phyloP scores from a whole-genome alignment of 73 alveolate genomes.

The Paramecium sexaurelia region DNA sequence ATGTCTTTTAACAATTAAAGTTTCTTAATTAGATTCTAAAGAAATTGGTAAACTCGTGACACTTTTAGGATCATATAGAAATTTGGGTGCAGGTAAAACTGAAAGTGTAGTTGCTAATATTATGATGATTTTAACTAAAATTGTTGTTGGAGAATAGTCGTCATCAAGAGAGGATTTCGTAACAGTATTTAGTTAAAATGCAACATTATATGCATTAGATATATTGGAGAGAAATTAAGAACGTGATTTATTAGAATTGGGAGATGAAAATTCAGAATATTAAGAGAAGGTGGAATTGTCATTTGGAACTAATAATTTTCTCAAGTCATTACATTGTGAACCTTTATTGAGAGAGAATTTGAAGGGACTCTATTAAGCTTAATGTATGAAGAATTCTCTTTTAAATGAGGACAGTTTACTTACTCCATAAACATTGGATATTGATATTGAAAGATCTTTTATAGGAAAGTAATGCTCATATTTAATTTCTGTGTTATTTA shows the following conservation, averaged over 20 bases:
- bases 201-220: conserved; percentile 76
- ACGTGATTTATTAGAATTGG: conserved; percentile 68
- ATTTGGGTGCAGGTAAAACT: conserved; percentile 93
- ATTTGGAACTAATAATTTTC: conserved; percentile 75
- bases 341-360: conserved; percentile 68
- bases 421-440: conserved; percentile 67
- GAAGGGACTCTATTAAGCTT: conserved; percentile 64
- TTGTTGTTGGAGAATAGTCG: conserved; percentile 63
- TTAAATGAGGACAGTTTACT: conserved; percentile 76
- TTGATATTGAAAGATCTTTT: conserved; percentile 82
- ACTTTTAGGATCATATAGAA: conserved; percentile 76
- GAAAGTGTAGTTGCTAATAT: conserved; percentile 84
- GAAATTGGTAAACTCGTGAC: conserved; percentile 82
- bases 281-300: conserved; percentile 79
- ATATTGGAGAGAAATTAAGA: conserved; percentile 76
- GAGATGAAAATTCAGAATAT: conserved; percentile 80
- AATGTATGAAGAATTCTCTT: conserved; percentile 69
- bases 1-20: conserved; percentile 83
- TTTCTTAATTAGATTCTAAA: conserved; percentile 77
- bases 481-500: conserved; percentile 62
- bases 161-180: conserved; percentile 73
- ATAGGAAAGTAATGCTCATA: conserved; percentile 75
- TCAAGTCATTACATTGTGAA: conserved; percentile 73
- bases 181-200: conserved; percentile 76
- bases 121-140: conserved; percentile 77